These are phyloP conservation scores for Polygonum maritimum DNA, from an alignment of 148 eudicot genomes.

Conservation along the genomic window DNA sequence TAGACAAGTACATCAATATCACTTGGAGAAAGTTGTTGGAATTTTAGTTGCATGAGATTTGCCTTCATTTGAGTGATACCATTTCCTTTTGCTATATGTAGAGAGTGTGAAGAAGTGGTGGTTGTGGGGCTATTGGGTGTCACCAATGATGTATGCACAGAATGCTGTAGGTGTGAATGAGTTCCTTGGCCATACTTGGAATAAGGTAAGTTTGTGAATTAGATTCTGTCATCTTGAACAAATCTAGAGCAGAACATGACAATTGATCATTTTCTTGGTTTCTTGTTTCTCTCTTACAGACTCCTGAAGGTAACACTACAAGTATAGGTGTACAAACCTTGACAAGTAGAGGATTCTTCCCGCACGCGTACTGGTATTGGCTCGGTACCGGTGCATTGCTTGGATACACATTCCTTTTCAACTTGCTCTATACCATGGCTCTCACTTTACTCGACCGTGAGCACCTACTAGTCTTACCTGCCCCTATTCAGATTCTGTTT, in stretches of 20 bases:
- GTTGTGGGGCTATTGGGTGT: slow-evolving; percentile 77
- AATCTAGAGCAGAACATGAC: neutral
- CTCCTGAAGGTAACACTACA: slow-evolving; percentile 16
- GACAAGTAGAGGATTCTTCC: slow-evolving; percentile 25
- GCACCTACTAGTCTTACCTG: slow-evolving; percentile 1
- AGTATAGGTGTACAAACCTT: slow-evolving; percentile 28
- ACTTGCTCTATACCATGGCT: slow-evolving; percentile 29
- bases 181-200: slow-evolving; percentile 63
- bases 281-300: slow-evolving; percentile 18
- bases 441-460: slow-evolving; percentile 43
- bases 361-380: slow-evolving; percentile 59
- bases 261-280: neutral
- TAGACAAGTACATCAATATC: too few relatives aligned
- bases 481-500: neutral
- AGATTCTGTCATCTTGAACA: neutral
- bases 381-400: slow-evolving; percentile 45
- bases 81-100: slow-evolving; percentile 9
- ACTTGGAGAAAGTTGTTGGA: neutral
- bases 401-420: slow-evolving; percentile 38
- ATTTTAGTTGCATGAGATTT: neutral
- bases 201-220: slow-evolving; percentile 28
- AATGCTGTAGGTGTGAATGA: slow-evolving; percentile 60
- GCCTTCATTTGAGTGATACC: neutral
- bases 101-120: slow-evolving; percentile 60
- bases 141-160: slow-evolving; percentile 75